phyloP scores from a whole-genome alignment of 2,329 filamentous ascomycete genomes.

The Hypoxylon sp. region DNA sequence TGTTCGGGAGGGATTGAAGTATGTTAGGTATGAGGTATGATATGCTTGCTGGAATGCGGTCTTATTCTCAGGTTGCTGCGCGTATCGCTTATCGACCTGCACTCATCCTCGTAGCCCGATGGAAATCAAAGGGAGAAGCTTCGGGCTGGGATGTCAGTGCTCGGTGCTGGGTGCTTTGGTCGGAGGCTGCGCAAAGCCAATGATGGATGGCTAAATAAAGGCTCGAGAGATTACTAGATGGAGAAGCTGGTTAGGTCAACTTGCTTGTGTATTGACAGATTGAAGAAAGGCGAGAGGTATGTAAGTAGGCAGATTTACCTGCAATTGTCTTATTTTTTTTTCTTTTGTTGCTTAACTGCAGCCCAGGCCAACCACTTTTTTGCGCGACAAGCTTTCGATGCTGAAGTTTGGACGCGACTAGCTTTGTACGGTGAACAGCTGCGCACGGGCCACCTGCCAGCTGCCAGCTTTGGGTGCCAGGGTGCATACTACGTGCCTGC shows the following conservation, averaged over 20 bases:
- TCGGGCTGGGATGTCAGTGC: slow-evolving; percentile 20
- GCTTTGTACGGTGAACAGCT: neutral
- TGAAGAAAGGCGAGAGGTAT: neutral
- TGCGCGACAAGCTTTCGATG: slow-evolving; percentile 39
- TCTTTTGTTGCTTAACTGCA: slow-evolving; percentile 3
- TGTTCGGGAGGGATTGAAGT: slow-evolving; percentile 9
- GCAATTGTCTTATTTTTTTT: slow-evolving; percentile 8
- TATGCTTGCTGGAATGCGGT: slow-evolving; percentile 36
- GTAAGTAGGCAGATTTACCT: slow-evolving; percentile 10
- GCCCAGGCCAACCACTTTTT: slow-evolving; percentile 32
- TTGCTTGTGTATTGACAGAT: no score
- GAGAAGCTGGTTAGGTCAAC: no score
- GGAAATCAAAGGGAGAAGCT: slow-evolving; percentile 6
- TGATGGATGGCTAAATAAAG: neutral
- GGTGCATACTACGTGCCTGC: neutral
- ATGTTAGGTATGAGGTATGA: slow-evolving; percentile 1
- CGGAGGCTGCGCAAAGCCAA: slow-evolving; percentile 11
- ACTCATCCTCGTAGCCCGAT: slow-evolving; percentile 32
- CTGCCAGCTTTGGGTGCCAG: no score
- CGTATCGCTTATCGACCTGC: slow-evolving; percentile 19
- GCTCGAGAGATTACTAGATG: neutral
- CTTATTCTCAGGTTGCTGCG: slow-evolving; percentile 25
- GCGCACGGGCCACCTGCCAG: neutral
- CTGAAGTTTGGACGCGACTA: slow-evolving; percentile 22
- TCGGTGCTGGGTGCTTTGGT: slow-evolving; percentile 9